A percentile compares a stretch with the other conserved stretches of the same genome.
Evolutionary conservation across 441 rosid genomes (phyloP).

Genomic region (Arabidopsis hybrid): DNA sequence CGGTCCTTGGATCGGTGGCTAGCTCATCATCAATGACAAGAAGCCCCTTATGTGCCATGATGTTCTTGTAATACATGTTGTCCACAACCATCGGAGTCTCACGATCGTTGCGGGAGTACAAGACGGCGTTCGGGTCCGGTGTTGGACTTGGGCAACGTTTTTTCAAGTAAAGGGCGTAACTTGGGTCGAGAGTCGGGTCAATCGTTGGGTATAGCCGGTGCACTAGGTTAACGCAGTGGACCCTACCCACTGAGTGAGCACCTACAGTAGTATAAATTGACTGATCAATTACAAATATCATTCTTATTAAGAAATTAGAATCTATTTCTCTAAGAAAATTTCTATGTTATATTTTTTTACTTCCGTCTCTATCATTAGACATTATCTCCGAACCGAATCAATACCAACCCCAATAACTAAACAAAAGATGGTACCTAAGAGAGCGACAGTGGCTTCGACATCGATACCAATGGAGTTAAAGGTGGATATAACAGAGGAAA

Average conservation of each 20-base stretch:
- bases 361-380: not conserved
- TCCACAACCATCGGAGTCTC: slow-evolving; percentile 88
- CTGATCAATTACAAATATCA: slow-evolving; percentile 9
- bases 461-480: slow-evolving; percentile 72
- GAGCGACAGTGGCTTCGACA: slow-evolving; percentile 72
- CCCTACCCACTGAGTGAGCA: slow-evolving; percentile 87
- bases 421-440: slow-evolving; percentile 57
- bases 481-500: slow-evolving; percentile 62
- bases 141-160: slow-evolving; percentile 66
- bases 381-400: not conserved
- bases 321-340: not conserved
- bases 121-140: slow-evolving; percentile 62
- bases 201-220: slow-evolving; percentile 74
- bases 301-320: not conserved
- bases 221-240: slow-evolving; percentile 77
- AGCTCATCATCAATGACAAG: slow-evolving; percentile 69
- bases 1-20: slow-evolving; percentile 63
- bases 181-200: slow-evolving; percentile 73
- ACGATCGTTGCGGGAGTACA: slow-evolving; percentile 72
- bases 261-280: slow-evolving; percentile 47
- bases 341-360: not conserved
- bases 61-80: slow-evolving; percentile 72
- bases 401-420: not conserved
- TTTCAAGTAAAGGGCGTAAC: slow-evolving; percentile 68
- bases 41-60: slow-evolving; percentile 68